Percentiles rank a stretch among this genome's conserved stretches.
Conservation (phyloP, 2,329 filamentous ascomycete species). For the Byssoonygena ceratinophila region DNA sequence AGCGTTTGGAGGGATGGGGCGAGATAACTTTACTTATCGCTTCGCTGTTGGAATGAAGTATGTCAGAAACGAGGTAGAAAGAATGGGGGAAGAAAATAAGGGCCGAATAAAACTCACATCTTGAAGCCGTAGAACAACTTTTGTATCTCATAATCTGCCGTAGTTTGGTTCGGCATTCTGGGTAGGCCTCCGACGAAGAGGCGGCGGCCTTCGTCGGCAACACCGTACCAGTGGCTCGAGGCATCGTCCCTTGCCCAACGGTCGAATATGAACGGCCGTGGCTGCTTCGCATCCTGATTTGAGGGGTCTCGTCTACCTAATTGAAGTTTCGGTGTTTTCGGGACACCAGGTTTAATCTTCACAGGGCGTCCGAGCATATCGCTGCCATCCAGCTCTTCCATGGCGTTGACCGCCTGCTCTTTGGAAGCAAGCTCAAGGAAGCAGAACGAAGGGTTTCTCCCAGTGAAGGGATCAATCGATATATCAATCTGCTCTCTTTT, state of each 20-base stretch:
- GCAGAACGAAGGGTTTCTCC: slow-evolving; percentile 62
- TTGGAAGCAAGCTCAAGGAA: slow-evolving; percentile 56
- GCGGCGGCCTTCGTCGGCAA: slow-evolving; percentile 33
- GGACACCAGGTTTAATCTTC: slow-evolving; percentile 55
- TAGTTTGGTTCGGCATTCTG: slow-evolving; percentile 34
- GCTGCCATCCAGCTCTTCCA: slow-evolving; percentile 46
- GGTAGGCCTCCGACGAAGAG: slow-evolving; percentile 42
- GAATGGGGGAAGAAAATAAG: background rate
- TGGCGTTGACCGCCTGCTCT: slow-evolving; percentile 48
- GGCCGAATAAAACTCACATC: slow-evolving; percentile 25
- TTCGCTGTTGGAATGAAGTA: slow-evolving; percentile 23
- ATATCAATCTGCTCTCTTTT: slow-evolving; percentile 52
- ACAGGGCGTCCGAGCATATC: slow-evolving; percentile 49
- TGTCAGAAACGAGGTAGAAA: background rate
- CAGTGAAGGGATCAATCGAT: slow-evolving; percentile 56
- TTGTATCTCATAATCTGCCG: slow-evolving; percentile 35
- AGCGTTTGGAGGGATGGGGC: slow-evolving; percentile 45
- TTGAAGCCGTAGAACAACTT: slow-evolving; percentile 38
- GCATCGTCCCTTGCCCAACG: slow-evolving; percentile 36
- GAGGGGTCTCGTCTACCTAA: slow-evolving; percentile 12
- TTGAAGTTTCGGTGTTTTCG: slow-evolving; percentile 37
- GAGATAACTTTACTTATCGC: slow-evolving; percentile 47
- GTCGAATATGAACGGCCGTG: slow-evolving; percentile 26
- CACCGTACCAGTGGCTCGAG: slow-evolving; percentile 26
- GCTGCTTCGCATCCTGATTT: slow-evolving; percentile 7